phyloP scores from a whole-genome alignment of 2,329 filamentous ascomycete genomes.

The Camptophora hylomeconis region DNA sequence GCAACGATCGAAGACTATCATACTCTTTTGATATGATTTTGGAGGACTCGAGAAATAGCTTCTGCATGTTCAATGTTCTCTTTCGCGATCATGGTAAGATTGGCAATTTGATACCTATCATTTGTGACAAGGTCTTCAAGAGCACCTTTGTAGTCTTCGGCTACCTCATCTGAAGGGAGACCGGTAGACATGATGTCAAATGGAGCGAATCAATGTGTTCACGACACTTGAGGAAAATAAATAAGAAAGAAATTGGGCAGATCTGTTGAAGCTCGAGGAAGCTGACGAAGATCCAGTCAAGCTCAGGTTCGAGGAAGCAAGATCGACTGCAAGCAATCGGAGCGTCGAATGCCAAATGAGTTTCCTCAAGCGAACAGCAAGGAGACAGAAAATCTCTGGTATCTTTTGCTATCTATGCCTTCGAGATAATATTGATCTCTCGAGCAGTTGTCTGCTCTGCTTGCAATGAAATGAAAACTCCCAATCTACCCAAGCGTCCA shows the following conservation, averaged over 20 bases:
- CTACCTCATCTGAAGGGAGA: slow-evolving; percentile 64
- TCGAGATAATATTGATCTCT: too few relatives aligned
- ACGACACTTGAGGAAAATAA: slow-evolving; percentile 8
- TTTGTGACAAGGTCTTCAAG: slow-evolving; percentile 85
- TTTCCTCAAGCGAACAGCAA: slow-evolving; percentile 4
- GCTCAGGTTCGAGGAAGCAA: background rate
- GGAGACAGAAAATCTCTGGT: slow-evolving; percentile 17
- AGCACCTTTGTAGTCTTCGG: slow-evolving; percentile 86
- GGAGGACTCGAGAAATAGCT: slow-evolving; percentile 78
- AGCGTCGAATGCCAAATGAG: background rate
- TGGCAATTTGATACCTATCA: slow-evolving; percentile 90
- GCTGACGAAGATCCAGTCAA: slow-evolving; percentile 1
- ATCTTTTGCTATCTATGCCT: slow-evolving; percentile 20
- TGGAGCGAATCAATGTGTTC: too few relatives aligned
- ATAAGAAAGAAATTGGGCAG: slow-evolving; percentile 1
- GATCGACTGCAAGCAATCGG: slow-evolving; percentile 5
- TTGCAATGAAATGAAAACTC: too few relatives aligned
- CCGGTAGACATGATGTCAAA: slow-evolving; percentile 49
- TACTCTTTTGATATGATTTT: slow-evolving; percentile 92
- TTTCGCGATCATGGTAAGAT: slow-evolving; percentile 90
- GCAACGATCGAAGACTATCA: slow-evolving; percentile 29
- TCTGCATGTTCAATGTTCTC: slow-evolving; percentile 94
- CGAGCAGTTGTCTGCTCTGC: too few relatives aligned
- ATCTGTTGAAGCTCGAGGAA: slow-evolving; percentile 7
- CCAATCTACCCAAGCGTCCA: too few relatives aligned